Conservation (phyloP, 2,329 filamentous ascomycete genomes). For the Orbilia javanica region DNA sequence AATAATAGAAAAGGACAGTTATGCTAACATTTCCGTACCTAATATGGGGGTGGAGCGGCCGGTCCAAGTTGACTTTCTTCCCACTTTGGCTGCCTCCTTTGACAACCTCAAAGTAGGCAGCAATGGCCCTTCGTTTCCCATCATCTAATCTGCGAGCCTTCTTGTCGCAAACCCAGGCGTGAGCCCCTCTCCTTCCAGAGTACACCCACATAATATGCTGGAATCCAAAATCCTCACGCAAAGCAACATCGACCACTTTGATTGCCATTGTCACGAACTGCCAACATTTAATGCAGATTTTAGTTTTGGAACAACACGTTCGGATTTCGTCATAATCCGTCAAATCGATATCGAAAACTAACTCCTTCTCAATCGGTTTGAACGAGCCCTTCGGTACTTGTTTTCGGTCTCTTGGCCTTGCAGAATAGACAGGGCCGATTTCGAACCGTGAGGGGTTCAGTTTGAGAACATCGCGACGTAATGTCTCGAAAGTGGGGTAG, state of each 20-base stretch:
- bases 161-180: constrained; percentile 98
- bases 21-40: constrained; percentile 68
- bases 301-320: constrained; percentile 92
- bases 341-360: constrained; percentile 99
- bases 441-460: constrained; percentile 95
- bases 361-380: constrained; percentile 87
- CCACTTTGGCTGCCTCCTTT: constrained; percentile 86
- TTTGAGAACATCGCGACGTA: constrained; percentile 90
- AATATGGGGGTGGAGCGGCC: constrained; percentile 91
- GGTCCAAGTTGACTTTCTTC: constrained; percentile 84
- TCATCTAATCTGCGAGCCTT: constrained; percentile 87
- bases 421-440: constrained; percentile 95
- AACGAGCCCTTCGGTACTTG: constrained; percentile 85
- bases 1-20: too few species aligned
- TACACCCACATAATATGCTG: constrained; percentile 99
- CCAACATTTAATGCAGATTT: constrained; percentile 96
- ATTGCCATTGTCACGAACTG: constrained; percentile 98
- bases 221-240: constrained; percentile 96
- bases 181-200: constrained; percentile 92
- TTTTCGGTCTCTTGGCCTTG: constrained; percentile 94
- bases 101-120: constrained; percentile 90
- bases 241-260: constrained; percentile 86
- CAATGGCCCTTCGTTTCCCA: constrained; percentile 83
- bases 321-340: constrained; percentile 98
- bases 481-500: constrained; percentile 76